These are phyloP conservation scores for Anisodus acutangulus DNA, from an alignment of 257 asterid species.

Conservation along the genomic window DNA sequence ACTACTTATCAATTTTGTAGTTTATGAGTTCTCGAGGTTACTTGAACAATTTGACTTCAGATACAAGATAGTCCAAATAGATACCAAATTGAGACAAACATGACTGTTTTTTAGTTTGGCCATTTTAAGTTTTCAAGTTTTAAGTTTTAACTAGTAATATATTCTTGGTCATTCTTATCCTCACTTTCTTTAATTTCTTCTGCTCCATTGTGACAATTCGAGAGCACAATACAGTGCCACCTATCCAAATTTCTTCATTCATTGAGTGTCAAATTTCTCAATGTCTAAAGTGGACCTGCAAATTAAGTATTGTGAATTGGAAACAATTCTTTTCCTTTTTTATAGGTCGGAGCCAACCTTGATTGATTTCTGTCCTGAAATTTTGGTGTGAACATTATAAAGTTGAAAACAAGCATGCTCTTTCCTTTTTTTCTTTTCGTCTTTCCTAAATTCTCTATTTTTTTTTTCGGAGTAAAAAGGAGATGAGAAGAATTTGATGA, in stretches of 20 bases:
- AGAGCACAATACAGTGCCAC: not conserved
- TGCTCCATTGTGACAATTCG: not conserved
- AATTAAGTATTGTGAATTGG: constrained; percentile 11
- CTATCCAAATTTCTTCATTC: constrained; percentile 11
- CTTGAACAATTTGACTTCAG: not conserved
- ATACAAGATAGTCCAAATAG: not conserved
- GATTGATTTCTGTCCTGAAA: not conserved
- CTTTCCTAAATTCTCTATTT: too few relatives aligned
- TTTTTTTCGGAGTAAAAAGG: too few relatives aligned
- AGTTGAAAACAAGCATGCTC: not conserved
- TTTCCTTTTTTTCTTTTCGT: too few relatives aligned
- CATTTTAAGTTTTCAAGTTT: not conserved
- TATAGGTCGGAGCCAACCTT: not conserved
- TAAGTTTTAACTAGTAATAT: not conserved
- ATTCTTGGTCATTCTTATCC: not conserved
- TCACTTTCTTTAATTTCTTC: not conserved
- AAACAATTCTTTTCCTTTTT: constrained; percentile 6
- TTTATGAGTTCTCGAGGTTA: not conserved
- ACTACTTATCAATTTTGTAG: not conserved
- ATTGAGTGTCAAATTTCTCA: constrained; percentile 25
- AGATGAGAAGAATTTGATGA: too few relatives aligned
- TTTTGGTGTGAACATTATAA: not conserved
- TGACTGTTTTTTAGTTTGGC: not conserved
- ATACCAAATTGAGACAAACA: constrained; percentile 10
- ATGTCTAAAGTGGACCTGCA: not conserved